Conservation (phyloP, 495 filamentous ascomycete species). For the Elasticomyces elasticus region DNA sequence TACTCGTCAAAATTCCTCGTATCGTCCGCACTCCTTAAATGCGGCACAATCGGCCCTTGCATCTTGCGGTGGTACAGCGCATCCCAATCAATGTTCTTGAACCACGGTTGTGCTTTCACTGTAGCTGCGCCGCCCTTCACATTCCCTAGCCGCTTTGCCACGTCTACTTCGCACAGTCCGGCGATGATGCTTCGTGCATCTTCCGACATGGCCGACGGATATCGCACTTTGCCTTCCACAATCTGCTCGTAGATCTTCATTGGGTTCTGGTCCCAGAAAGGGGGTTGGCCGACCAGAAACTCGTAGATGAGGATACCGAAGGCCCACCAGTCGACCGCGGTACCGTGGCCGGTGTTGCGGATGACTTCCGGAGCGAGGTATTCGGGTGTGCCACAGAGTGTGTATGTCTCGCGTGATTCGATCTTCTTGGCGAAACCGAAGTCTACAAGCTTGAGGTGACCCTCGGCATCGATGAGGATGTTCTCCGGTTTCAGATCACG, state of each 20-base stretch:
- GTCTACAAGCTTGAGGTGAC: slow-evolving; percentile 94
- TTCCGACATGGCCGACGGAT: slow-evolving; percentile 57
- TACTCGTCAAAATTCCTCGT: slow-evolving; percentile 88
- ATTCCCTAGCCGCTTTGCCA: slow-evolving; percentile 76
- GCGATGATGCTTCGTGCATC: slow-evolving; percentile 77
- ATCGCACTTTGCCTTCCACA: slow-evolving; percentile 61
- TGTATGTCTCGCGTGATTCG: slow-evolving; percentile 75
- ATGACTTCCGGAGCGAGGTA: slow-evolving; percentile 97
- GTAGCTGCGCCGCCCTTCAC: slow-evolving; percentile 70
- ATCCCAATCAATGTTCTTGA: slow-evolving; percentile 75
- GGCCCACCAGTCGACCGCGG: slow-evolving; percentile 99
- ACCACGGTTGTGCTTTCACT: slow-evolving; percentile 85
- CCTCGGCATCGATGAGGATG: slow-evolving; percentile 79
- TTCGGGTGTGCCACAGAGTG: slow-evolving; percentile 90
- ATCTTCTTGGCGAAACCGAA: slow-evolving; percentile 93
- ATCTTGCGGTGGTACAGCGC: slow-evolving; percentile 55
- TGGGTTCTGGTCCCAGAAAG: slow-evolving; percentile 93
- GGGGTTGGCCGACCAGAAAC: slow-evolving; percentile 89
- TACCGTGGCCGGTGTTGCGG: slow-evolving; percentile 79
- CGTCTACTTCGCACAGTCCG: slow-evolving; percentile 79
- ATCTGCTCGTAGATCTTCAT: slow-evolving; percentile 96
- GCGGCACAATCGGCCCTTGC: slow-evolving; percentile 77
- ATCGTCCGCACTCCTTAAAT: slow-evolving; percentile 69
- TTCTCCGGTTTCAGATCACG: slow-evolving; percentile 96
- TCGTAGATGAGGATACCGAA: slow-evolving; percentile 93